Conservation (phyloP, 2,329 filamentous ascomycete species). For the Alternaria dauci region DNA sequence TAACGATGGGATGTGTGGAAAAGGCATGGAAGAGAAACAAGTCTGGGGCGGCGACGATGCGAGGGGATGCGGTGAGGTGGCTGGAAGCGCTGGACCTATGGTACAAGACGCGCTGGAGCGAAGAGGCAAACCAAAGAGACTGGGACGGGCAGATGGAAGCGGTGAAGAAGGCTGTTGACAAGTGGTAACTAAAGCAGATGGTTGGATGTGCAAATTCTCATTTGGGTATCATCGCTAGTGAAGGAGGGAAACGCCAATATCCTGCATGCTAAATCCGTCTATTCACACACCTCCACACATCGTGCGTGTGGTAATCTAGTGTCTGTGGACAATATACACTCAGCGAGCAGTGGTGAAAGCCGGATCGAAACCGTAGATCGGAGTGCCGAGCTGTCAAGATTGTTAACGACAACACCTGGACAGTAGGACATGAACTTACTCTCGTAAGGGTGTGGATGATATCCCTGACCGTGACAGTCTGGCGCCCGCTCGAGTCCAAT, state of each 20-base stretch:
- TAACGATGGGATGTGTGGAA: slow-evolving; percentile 13
- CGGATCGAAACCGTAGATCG: slow-evolving; percentile 40
- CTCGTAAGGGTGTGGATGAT: slow-evolving; percentile 44
- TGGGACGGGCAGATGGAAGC: slow-evolving; percentile 11
- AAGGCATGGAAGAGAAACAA: slow-evolving; percentile 17
- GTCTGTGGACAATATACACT: neutral
- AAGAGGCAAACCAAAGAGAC: neutral
- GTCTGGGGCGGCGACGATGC: neutral
- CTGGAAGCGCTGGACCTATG: slow-evolving; percentile 14
- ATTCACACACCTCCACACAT: too few species aligned
- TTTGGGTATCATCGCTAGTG: neutral
- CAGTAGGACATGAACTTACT: slow-evolving; percentile 24
- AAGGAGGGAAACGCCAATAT: neutral
- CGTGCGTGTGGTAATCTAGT: neutral
- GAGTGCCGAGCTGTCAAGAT: slow-evolving; percentile 25
- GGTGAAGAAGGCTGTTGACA: slow-evolving; percentile 5
- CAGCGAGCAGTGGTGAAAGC: slow-evolving; percentile 15
- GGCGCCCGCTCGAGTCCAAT: slow-evolving; percentile 37
- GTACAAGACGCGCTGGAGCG: neutral
- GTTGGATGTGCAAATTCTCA: neutral
- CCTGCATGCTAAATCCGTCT: neutral
- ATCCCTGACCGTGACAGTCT: slow-evolving; percentile 42
- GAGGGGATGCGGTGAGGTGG: slow-evolving; percentile 11
- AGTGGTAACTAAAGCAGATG: slow-evolving; percentile 8
- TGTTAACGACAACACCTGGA: slow-evolving; percentile 1